Conservation (phyloP, 2,329 filamentous ascomycete genomes). For the Aspergillus costaricaensis region DNA sequence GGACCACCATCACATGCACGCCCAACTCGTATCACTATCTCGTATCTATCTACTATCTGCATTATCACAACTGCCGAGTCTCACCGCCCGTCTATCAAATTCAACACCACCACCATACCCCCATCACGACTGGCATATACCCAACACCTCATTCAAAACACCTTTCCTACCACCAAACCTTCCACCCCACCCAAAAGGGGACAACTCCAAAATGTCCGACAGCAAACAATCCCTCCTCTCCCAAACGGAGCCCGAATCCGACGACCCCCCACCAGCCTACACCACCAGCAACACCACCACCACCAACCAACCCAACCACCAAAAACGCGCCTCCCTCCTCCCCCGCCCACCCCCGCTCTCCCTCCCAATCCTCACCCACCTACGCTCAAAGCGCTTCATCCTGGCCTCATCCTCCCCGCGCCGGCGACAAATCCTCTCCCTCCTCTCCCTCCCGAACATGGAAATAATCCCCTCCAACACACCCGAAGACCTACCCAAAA, state of each 20-base stretch:
- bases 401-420: constrained; percentile 89
- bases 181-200: neutral
- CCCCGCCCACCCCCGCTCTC: constrained; percentile 63
- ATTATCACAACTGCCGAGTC: constrained; percentile 1
- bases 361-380: constrained; percentile 74
- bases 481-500: constrained; percentile 83
- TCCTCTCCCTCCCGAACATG: constrained; percentile 78
- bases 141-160: neutral
- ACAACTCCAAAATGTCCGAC: constrained; percentile 28
- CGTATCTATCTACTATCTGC: neutral
- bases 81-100: constrained; percentile 12
- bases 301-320: constrained; percentile 11
- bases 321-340: constrained; percentile 25
- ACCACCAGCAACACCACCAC: constrained; percentile 22
- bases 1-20: neutral
- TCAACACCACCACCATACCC: neutral
- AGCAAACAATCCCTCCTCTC: constrained; percentile 32
- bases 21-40: neutral
- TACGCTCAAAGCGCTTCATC: constrained; percentile 79
- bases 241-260: constrained; percentile 7
- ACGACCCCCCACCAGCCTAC: constrained; percentile 40
- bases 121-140: too few relatives aligned
- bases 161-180: neutral
- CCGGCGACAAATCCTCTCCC: constrained; percentile 72
- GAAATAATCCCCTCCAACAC: constrained; percentile 82